These are phyloP conservation scores for Penicillium manginii DNA, from an alignment of 495 filamentous ascomycete genomes.

Conservation along the genomic window DNA sequence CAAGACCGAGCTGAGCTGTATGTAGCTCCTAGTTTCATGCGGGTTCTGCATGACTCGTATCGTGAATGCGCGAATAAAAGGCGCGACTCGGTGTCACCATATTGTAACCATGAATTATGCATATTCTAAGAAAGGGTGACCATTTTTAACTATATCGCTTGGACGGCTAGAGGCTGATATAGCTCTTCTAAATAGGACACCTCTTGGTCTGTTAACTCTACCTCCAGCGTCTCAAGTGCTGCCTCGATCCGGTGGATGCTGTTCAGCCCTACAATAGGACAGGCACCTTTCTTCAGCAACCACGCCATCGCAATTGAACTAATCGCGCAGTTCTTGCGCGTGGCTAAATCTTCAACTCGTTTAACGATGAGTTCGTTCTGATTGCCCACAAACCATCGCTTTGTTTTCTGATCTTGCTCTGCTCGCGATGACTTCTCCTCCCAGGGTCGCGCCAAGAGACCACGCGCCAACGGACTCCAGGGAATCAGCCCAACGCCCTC, in stretches of 20 bases:
- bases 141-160: conserved; percentile 14
- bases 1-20: neutral
- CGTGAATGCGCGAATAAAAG: neutral
- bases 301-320: conserved; percentile 65
- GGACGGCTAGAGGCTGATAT: conserved; percentile 47
- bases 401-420: conserved; percentile 24
- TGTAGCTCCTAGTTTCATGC: neutral
- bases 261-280: conserved; percentile 65
- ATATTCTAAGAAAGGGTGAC: neutral
- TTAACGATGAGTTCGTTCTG: conserved; percentile 51
- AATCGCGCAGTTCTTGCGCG: conserved; percentile 59
- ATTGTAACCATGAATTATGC: neutral
- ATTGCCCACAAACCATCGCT: conserved; percentile 24
- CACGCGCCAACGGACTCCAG: conserved; percentile 60
- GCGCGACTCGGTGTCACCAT: neutral
- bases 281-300: conserved; percentile 50
- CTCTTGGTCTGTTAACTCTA: conserved; percentile 59
- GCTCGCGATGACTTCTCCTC: conserved; percentile 22
- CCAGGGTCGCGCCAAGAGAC: conserved; percentile 54
- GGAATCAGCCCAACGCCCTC: conserved; percentile 71
- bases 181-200: conserved; percentile 61
- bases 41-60: neutral
- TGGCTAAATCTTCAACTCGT: conserved; percentile 61
- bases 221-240: conserved; percentile 48
- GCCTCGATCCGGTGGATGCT: conserved; percentile 60